Conservation (phyloP, 352 stramenopile genomes). For the Phytophthora tubulina region DNA sequence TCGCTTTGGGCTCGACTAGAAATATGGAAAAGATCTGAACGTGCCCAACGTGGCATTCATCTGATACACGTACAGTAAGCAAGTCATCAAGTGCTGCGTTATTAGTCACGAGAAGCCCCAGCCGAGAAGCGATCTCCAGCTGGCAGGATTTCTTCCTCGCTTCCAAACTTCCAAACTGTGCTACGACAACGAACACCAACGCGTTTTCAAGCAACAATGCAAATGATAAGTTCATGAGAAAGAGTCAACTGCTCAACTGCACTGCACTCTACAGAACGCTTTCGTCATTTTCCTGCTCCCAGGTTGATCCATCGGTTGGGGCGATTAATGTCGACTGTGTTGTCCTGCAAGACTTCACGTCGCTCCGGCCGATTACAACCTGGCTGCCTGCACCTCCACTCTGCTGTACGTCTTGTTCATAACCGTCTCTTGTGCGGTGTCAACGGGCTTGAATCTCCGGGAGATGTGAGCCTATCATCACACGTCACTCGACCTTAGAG, state of each 20-base stretch:
- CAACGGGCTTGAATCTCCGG: constrained; percentile 9
- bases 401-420: constrained; percentile 28
- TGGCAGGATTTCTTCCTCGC: not conserved
- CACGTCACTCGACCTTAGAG: constrained; percentile 14
- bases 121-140: constrained; percentile 7
- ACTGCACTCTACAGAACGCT: constrained; percentile 50
- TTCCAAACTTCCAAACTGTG: not conserved
- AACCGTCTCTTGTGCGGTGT: constrained; percentile 18
- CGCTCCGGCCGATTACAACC: constrained; percentile 5
- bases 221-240: constrained; percentile 38
- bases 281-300: constrained; percentile 31
- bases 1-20: constrained; percentile 23
- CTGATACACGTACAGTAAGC: not conserved
- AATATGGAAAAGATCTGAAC: constrained; percentile 33
- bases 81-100: not conserved
- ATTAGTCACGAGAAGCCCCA: not conserved
- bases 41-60: constrained; percentile 4
- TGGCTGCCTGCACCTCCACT: constrained; percentile 23
- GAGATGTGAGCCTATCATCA: constrained; percentile 5
- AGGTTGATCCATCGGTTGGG: constrained; percentile 12
- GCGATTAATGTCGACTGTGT: constrained; percentile 19
- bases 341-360: constrained; percentile 18
- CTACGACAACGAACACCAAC: constrained; percentile 7
- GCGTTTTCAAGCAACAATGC: constrained; percentile 33
- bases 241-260: constrained; percentile 36